phyloP scores from a whole-genome alignment of 805 yeast species.

The Candida michaelii region DNA sequence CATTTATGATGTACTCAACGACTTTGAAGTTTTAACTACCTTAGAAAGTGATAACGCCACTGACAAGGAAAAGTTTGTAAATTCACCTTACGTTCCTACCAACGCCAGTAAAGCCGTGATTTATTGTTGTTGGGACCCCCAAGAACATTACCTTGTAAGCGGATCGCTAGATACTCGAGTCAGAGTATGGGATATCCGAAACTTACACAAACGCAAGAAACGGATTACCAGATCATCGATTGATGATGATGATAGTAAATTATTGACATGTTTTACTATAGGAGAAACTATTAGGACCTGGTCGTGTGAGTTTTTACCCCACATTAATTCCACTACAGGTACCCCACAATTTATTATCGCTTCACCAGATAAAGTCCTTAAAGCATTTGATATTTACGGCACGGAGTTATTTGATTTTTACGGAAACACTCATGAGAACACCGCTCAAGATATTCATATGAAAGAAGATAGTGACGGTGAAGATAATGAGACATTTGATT shows the following conservation, averaged over 20 bases:
- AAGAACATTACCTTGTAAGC: constrained; percentile 63
- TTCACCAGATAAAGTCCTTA: constrained; percentile 66
- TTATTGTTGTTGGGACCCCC: constrained; percentile 74
- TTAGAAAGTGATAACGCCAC: constrained; percentile 28
- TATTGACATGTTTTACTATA: constrained; percentile 37
- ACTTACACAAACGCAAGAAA: constrained; percentile 19
- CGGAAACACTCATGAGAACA: constrained; percentile 24
- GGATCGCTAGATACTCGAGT: constrained; percentile 73
- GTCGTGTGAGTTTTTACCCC: constrained; percentile 70
- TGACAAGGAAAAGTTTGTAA: constrained; percentile 28
- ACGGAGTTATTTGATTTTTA: constrained; percentile 44
- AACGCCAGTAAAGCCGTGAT: constrained; percentile 47
- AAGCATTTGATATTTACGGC: constrained; percentile 40
- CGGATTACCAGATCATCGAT: constrained; percentile 29
- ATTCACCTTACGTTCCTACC: constrained; percentile 24
- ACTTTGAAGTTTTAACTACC: constrained; percentile 31
- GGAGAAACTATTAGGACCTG: constrained; percentile 41
- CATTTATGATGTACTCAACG: constrained; percentile 61
- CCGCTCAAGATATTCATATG: constrained; percentile 17
- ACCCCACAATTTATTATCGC: constrained; percentile 62
- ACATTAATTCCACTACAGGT: constrained; percentile 16
- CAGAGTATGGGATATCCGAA: constrained; percentile 62
- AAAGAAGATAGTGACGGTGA: constrained; percentile 9
- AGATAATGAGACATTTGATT: constrained; percentile 5
- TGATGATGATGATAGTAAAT: constrained; percentile 18